Evolutionary conservation across 164 flowering plant genomes (phyloP), one percentile per base, ranked within the genome.

Genomic region (Umbellularia californica): DNA sequence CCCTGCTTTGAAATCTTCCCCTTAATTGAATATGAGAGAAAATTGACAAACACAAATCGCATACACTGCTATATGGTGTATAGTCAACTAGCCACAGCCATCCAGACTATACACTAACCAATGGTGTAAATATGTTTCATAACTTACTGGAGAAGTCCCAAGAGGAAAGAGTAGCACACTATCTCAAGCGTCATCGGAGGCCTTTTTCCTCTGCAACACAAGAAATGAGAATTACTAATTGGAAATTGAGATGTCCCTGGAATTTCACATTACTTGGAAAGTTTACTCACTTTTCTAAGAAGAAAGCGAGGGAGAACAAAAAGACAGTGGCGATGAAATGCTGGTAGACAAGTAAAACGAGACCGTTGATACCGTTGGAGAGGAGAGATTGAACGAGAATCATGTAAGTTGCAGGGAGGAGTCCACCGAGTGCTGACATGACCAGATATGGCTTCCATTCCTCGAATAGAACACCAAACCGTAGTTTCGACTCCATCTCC

Each of bases 101-200:
- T 19, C n/a, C 9, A 62, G 24, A 15, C 11, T 19, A 10, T 19
- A 23, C n/a, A 62, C 22, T 19, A 17, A 23, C 9, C 0, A 23
- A 62, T 62, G 24, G 27, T 47, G 51, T 23, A 30, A 30, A 30
- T 30, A 30, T 30, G 35, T 30, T 30, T 3, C 35, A 30, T 5
- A 30, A 30, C 41, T 70, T 24, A 76, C 78, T 76, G 74, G 3
- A 76, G 55, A 7, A 76, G 11, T 67, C 74, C 78, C 50, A 76
- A 65, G 24, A 76, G 13, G 70, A 71, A 76, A 2, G 75, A 69
- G 52, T 71, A 71, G 65, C 78, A 64, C 2, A 76, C 23, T 64
- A 76, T 71, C 74, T 65, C 65, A 64, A 71, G 50, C 50, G 78
- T 64, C 28, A 65, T 65, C 3, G 70, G 75, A 2, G 65, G 78